Conservation (phyloP, 176 grass and related monocot species). For the Phoenix dactylifera region DNA sequence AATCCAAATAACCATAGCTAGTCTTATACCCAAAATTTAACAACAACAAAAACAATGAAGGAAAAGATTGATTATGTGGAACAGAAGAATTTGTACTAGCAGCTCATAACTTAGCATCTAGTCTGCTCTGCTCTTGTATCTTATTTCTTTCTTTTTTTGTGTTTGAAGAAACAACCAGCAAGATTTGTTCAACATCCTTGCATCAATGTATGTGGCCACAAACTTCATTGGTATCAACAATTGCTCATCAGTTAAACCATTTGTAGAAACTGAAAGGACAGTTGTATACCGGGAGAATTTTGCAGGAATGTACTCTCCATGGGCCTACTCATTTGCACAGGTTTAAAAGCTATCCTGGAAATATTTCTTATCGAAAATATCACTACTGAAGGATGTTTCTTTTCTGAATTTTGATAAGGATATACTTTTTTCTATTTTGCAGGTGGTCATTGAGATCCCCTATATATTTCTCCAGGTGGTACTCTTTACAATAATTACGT, state of each 20-base stretch:
- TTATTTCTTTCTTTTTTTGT: neutral
- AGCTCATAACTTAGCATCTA: too few relatives aligned
- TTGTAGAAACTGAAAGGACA: slow-evolving; percentile 37
- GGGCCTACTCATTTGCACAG: slow-evolving; percentile 76
- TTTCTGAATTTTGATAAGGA: slow-evolving; percentile 4
- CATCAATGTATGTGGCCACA: slow-evolving; percentile 44
- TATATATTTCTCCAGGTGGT: slow-evolving; percentile 34
- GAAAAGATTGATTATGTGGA: too few relatives aligned
- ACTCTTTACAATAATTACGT: slow-evolving; percentile 48
- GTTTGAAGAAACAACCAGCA: slow-evolving; percentile 43
- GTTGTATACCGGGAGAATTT: slow-evolving; percentile 75
- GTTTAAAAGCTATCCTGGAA: neutral
- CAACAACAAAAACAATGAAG: too few relatives aligned
- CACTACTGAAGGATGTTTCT: too few relatives aligned
- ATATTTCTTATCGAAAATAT: neutral
- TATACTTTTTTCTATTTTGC: slow-evolving; percentile 2
- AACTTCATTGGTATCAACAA: slow-evolving; percentile 50
- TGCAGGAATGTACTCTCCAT: slow-evolving; percentile 80
- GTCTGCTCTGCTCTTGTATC: too few relatives aligned
- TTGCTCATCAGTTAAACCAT: slow-evolving; percentile 43
- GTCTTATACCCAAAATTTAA: too few relatives aligned
- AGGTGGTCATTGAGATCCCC: slow-evolving; percentile 65
- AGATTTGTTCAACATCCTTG: slow-evolving; percentile 72
- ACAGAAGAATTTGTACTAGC: too few relatives aligned
- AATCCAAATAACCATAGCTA: too few relatives aligned